phyloP scores from a whole-genome alignment of 1,284 basidiomycete species.

The Agaricales sp. region DNA sequence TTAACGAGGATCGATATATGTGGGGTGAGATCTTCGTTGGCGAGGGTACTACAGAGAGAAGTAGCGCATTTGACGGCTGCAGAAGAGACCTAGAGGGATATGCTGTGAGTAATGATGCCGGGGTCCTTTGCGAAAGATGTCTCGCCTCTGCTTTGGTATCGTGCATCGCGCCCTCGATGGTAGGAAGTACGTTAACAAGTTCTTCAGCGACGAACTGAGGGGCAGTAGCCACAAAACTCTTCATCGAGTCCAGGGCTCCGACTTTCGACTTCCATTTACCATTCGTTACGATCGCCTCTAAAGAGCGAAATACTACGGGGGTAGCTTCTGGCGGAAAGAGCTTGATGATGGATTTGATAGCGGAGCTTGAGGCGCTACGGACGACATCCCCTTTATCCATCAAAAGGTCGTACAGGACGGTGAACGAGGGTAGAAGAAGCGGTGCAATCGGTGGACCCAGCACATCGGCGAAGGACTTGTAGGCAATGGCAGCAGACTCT shows the following conservation, averaged over 20 bases:
- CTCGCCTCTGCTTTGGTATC: constrained; percentile 92
- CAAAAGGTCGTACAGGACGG: constrained; percentile 76
- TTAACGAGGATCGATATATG: constrained; percentile 90
- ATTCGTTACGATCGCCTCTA: constrained; percentile 69
- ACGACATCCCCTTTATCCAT: constrained; percentile 96
- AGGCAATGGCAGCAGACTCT: constrained; percentile 83
- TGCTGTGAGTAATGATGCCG: constrained; percentile 8
- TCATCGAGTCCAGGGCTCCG: constrained; percentile 84
- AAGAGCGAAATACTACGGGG: constrained; percentile 58
- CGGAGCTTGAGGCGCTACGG: constrained; percentile 68
- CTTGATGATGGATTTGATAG: constrained; percentile 82
- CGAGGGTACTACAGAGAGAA: constrained; percentile 83
- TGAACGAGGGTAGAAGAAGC: constrained; percentile 73
- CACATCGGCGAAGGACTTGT: constrained; percentile 67
- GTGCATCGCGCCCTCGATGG: constrained; percentile 88
- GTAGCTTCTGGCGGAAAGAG: constrained; percentile 81
- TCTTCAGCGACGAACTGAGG: constrained; percentile 81
- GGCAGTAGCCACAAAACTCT: constrained; percentile 58
- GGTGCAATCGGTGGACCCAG: constrained; percentile 74
- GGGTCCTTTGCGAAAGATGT: constrained; percentile 5
- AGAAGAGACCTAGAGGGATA: constrained; percentile 61
- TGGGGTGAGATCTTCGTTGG: constrained; percentile 88
- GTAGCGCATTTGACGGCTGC: constrained; percentile 93
- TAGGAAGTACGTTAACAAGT: constrained; percentile 77
- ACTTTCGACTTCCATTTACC: constrained; percentile 97